Conservation (phyloP, 148 eudicot genomes). For the Fagopyrum esculentum region DNA sequence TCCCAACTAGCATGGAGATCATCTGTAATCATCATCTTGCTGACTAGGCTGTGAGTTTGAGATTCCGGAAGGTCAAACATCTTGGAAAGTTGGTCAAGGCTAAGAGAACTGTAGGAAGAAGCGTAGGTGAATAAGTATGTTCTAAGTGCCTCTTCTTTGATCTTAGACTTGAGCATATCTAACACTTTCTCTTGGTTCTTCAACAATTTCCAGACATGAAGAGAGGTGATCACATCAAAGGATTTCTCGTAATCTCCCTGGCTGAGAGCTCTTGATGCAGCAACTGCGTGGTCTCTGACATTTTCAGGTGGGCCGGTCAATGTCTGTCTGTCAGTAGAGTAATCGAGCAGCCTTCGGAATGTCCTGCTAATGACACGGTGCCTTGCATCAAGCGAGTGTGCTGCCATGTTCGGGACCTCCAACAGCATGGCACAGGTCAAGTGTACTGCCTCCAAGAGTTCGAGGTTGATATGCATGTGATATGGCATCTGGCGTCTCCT, state of each 20-base stretch:
- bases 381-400: conserved; percentile 57
- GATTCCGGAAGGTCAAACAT: conserved; percentile 75
- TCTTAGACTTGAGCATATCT: conserved; percentile 59
- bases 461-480: conserved; percentile 93
- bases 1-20: conserved; percentile 87
- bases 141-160: conserved; percentile 72
- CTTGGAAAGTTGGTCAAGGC: conserved; percentile 64
- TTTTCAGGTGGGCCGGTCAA: conserved; percentile 75
- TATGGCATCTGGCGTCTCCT: conserved; percentile 94
- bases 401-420: conserved; percentile 94
- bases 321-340: conserved; percentile 54
- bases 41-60: conserved; percentile 58
- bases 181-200: conserved; percentile 51
- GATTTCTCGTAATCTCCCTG: conserved; percentile 74
- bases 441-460: conserved; percentile 83
- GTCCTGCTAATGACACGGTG: conserved; percentile 73
- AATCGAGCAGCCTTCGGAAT: conserved; percentile 61
- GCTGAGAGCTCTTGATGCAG: conserved; percentile 67
- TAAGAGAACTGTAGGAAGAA: conserved; percentile 45
- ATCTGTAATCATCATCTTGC: conserved; percentile 83
- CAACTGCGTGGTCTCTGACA: conserved; percentile 77
- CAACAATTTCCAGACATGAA: conserved; percentile 74
- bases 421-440: conserved; percentile 84
- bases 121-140: conserved; percentile 61
- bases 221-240: conserved; percentile 58